Evolutionary conservation across 352 stramenopile species (phyloP).

Genomic region (Phytophthora quininea): DNA sequence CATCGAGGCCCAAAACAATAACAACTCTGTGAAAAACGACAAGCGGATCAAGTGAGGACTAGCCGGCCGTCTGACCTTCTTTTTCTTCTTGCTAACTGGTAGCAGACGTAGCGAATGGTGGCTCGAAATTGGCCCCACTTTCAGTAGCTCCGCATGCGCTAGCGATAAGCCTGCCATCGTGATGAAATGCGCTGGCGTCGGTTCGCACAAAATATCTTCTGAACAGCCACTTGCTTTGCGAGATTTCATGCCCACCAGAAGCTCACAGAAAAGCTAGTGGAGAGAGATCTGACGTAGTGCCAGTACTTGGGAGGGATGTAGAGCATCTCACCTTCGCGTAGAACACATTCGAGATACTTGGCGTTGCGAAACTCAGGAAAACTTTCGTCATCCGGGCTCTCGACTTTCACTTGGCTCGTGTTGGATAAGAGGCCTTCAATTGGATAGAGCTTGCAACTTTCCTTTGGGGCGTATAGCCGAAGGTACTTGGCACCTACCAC

Average conservation of each 20-base stretch:
- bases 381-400: constrained; percentile 45
- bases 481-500: constrained; percentile 87
- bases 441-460: constrained; percentile 82
- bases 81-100: constrained; percentile 88
- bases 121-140: constrained; percentile 78
- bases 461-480: constrained; percentile 69
- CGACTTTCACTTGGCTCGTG: constrained; percentile 79
- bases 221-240: constrained; percentile 14
- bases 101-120: constrained; percentile 79
- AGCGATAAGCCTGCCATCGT: constrained; percentile 59
- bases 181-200: constrained; percentile 5
- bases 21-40: too few species aligned
- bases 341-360: constrained; percentile 72
- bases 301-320: constrained; percentile 90
- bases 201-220: constrained; percentile 9
- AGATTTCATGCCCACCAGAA: constrained; percentile 70
- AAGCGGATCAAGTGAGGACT: too few species aligned
- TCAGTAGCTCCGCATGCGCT: constrained; percentile 78
- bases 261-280: constrained; percentile 82
- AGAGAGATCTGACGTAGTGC: constrained; percentile 88
- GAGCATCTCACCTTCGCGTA: constrained; percentile 79
- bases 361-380: constrained; percentile 64
- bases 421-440: constrained; percentile 87
- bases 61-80: constrained; percentile 52
- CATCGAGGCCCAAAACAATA: too few species aligned